Evolutionary conservation across 352 stramenopile genomes (phyloP).

Genomic region (Phytophthora pisi): DNA sequence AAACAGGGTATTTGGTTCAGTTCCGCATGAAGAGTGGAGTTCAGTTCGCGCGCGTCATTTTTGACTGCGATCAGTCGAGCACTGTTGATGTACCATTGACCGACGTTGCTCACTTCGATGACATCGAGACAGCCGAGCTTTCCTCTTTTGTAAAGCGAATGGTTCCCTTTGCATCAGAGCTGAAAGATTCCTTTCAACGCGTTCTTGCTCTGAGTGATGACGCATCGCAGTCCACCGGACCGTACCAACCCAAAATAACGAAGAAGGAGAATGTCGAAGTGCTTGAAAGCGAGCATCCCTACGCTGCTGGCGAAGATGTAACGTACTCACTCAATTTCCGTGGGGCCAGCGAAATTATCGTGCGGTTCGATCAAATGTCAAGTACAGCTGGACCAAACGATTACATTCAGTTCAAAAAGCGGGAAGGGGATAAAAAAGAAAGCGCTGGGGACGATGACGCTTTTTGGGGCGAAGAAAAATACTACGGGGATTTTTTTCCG

Average conservation of each 20-base stretch:
- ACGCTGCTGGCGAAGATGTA: slow-evolving; percentile 60
- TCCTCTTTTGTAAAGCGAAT: slow-evolving; percentile 44
- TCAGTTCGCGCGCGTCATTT: slow-evolving; percentile 62
- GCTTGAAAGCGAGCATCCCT: slow-evolving; percentile 80
- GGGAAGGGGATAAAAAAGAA: slow-evolving; percentile 27
- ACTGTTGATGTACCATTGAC: slow-evolving; percentile 62
- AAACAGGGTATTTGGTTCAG: slow-evolving; percentile 69
- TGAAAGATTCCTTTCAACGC: slow-evolving; percentile 35
- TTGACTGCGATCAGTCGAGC: slow-evolving; percentile 63
- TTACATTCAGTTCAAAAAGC: slow-evolving; percentile 82
- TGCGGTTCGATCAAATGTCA: slow-evolving; percentile 84
- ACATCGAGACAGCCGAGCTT: slow-evolving; percentile 54
- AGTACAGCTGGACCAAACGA: slow-evolving; percentile 75
- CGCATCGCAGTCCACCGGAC: not conserved
- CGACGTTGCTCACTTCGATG: slow-evolving; percentile 52
- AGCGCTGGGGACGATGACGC: slow-evolving; percentile 22
- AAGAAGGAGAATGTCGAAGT: slow-evolving; percentile 79
- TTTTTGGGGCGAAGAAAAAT: slow-evolving; percentile 79
- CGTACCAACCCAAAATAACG: slow-evolving; percentile 53
- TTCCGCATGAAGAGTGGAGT: slow-evolving; percentile 46
- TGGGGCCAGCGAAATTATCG: slow-evolving; percentile 68
- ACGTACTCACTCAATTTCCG: slow-evolving; percentile 72
- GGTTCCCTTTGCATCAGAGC: slow-evolving; percentile 32
- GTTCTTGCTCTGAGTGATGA: slow-evolving; percentile 33
- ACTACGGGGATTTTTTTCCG: slow-evolving; percentile 74